Evolutionary conservation across 1,139 yeast species (phyloP).

Genomic region (Eremothecium coryli): DNA sequence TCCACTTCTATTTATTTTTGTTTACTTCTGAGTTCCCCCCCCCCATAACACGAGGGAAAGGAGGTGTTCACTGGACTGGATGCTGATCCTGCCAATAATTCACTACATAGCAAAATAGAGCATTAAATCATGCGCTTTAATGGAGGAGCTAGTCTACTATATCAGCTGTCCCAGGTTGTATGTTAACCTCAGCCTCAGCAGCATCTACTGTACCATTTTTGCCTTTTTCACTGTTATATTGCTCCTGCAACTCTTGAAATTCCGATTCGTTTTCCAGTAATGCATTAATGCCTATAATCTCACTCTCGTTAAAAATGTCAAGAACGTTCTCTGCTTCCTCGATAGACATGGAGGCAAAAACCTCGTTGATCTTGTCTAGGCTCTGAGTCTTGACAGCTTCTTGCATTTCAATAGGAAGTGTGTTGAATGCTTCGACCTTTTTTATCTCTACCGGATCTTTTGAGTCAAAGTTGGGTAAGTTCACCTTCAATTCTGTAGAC

Average conservation of each 20-base stretch:
- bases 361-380: conserved; percentile 73
- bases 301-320: conserved; percentile 68
- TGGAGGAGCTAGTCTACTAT: too few species aligned
- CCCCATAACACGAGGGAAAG: too few species aligned
- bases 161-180: conserved; percentile 25
- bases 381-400: conserved; percentile 63
- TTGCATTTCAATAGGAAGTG: conserved; percentile 58
- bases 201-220: conserved; percentile 13
- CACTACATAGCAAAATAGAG: too few species aligned
- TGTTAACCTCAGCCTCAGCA: conserved; percentile 6
- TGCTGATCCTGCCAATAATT: too few species aligned
- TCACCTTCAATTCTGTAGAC: conserved; percentile 61
- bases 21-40: too few species aligned
- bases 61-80: too few species aligned
- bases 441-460: conserved; percentile 38
- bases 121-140: too few species aligned
- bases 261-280: conserved; percentile 65
- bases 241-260: conserved; percentile 45
- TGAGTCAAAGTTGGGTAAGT: conserved; percentile 52
- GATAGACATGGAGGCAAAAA: conserved; percentile 65
- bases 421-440: conserved; percentile 46
- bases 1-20: too few species aligned
- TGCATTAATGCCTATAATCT: conserved; percentile 74
- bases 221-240: conserved; percentile 31
- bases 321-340: conserved; percentile 74